Evolutionary conservation across 331 rosid species (phyloP), one percentile per base, ranked within the genome.

Genomic region (Acacia pycnantha): DNA sequence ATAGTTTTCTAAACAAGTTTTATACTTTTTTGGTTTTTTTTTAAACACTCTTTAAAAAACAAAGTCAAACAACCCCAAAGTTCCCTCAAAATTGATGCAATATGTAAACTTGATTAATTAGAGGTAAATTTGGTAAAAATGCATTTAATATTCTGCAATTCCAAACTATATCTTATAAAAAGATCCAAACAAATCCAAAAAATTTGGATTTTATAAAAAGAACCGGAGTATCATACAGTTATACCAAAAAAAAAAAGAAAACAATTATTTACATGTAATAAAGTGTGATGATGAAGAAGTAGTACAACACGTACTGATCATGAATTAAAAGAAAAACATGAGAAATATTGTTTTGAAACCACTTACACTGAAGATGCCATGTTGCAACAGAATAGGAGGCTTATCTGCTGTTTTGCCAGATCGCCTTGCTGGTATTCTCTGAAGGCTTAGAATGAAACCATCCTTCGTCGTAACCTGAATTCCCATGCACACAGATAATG

Each of bases 371-470:
- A 94, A 81, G 31, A 92, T 51, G 1, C 97, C 97, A 29, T 94
- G 97, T 71, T 91, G 97, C 77, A 93, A 59, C 18, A 94, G 81
- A 58, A 93, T 92, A 1, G 97, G 90, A 1, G 86, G 77, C 82
- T 84, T 79, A 73, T 81, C 85, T 3, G 94, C 82, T 15, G 59
- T 51, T 72, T 40, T 26, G 27, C 85, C 88, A 2, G 94, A 88
- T 70, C 74, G 65, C 4, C 86, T 88, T 0, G 0, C 69, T 0
- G 90, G 91, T n/a, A 94, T 88, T 80, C 97, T 94, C 84, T 91
- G 97, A 66, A 92, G 50, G 76, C 93, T 87, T 4, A 94, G 84
- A 83, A 92, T 89, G 81, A 88, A 92, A 11, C 97, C 97, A 83
- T 94, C 97, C 68, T 86, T 50, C 35, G 94, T 94, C 47, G 89